These are phyloP conservation scores for Pleurotus cornucopiae DNA, from an alignment of 768 basidiomycete genomes.

Conservation along the genomic window DNA sequence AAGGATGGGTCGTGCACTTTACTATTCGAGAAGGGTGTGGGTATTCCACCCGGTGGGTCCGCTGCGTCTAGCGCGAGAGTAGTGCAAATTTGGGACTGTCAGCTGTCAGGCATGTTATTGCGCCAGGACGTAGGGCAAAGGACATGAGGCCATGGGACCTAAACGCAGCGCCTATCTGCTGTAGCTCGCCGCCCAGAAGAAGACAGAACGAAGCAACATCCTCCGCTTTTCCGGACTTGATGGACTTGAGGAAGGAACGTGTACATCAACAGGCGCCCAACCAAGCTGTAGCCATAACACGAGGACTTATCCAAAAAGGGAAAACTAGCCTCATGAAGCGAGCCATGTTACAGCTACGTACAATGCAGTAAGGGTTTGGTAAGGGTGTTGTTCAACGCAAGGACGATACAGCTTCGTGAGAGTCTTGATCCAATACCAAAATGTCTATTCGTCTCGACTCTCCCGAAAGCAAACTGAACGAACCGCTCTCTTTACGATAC, in stretches of 20 bases:
- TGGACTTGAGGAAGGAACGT: neutral
- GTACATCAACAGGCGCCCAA: neutral
- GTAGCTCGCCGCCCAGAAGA: neutral
- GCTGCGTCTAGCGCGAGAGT: neutral
- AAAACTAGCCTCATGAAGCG: neutral
- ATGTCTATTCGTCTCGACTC: no score
- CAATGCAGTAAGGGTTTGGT: neutral
- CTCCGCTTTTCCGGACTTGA: neutral
- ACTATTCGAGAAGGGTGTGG: no score
- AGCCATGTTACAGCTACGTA: neutral
- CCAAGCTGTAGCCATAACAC: neutral
- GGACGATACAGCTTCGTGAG: no score
- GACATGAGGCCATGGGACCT: neutral
- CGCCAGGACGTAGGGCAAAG: neutral
- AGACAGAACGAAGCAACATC: neutral
- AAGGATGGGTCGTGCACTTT: no score
- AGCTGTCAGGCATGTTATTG: neutral
- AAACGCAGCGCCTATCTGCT: neutral
- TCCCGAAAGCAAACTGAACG: neutral
- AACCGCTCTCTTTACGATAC: neutral
- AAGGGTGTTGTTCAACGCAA: neutral
- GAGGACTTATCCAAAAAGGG: neutral
- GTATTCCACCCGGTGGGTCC: neutral
- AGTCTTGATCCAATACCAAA: no score
- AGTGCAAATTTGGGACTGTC: neutral